These are phyloP conservation scores for Phytophthora nicotianae DNA, from an alignment of 352 stramenopile genomes.

Conservation along the genomic window DNA sequence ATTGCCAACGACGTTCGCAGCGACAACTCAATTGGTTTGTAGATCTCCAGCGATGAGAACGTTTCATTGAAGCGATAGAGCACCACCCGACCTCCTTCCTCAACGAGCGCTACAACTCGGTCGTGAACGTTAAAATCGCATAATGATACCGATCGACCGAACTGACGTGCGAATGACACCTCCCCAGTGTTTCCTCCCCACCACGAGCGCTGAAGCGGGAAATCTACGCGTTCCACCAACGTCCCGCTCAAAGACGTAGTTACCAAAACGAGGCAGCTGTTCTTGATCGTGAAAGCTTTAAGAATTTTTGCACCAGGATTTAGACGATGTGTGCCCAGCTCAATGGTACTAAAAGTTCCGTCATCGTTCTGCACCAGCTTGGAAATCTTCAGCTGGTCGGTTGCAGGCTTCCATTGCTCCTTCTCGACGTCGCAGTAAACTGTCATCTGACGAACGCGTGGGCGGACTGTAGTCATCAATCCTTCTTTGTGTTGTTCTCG, in stretches of 20 bases:
- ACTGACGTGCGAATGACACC: conserved; percentile 7
- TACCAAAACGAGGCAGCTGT: conserved; percentile 33
- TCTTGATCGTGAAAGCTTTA: conserved; percentile 32
- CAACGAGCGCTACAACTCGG: conserved; percentile 31
- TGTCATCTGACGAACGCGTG: neutral
- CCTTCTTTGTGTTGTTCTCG: conserved; percentile 8
- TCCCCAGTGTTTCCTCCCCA: conserved; percentile 1
- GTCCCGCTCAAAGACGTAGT: conserved; percentile 22
- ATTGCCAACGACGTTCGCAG: conserved; percentile 31
- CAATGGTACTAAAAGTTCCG: conserved; percentile 1
- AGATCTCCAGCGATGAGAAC: conserved; percentile 34
- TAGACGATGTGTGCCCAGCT: conserved; percentile 31
- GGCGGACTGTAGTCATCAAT: conserved; percentile 21
- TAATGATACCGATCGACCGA: conserved; percentile 15
- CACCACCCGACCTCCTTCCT: conserved; percentile 26
- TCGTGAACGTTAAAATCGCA: conserved; percentile 36
- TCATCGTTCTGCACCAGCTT: conserved; percentile 23
- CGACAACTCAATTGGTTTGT: conserved; percentile 31
- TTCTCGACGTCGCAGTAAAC: conserved; percentile 21
- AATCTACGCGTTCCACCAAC: conserved; percentile 29
- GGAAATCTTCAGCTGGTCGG: conserved; percentile 35
- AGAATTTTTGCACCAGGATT: conserved; percentile 19
- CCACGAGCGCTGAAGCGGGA: conserved; percentile 10
- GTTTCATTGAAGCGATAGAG: conserved; percentile 41
- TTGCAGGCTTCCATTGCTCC: conserved; percentile 36